Evolutionary conservation across 1,284 basidiomycete genomes (phyloP), one percentile per base, ranked within the genome.

Genomic region (Ceraceosorus bombacis): DNA sequence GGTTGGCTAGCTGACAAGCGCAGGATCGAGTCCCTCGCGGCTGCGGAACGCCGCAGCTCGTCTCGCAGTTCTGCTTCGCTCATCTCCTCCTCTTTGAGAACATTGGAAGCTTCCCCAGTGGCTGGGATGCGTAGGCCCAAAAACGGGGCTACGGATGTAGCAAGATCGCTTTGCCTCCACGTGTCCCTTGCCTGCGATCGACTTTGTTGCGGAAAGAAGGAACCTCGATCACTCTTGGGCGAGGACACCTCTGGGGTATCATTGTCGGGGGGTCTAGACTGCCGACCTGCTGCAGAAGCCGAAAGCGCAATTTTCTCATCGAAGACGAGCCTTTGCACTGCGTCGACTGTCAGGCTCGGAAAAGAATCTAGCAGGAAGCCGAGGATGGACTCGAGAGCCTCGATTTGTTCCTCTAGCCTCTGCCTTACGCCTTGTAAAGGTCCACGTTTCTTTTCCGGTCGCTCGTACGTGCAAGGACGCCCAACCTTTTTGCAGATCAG

Each of bases 371-470:
- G 36, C 17, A 59, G 8, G 53, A 39, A 57, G 17, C 57, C 57
- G 8, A 59, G 43, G 17, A 57, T 38, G 27, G 41, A 58, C 53
- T 59, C 57, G 40, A 59, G 55, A 7, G 10, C 58, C 55, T 59
- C 58, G 41, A 59, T 46, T 36, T 57, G 57, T 13, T 41, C 60
- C 51, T 62, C 57, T 6, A 62, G 39, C 15, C 57, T 40, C 17
- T 58, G 57, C 36, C 60, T 37, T 6, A 62, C 60, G 36, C 60
- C 60, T 40, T 62, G 60, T 27, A 39, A 59, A 38, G 51, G 59
- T 4, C 59, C 59, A 10, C 59, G 49, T 41, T 61, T 61, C 49
- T 55, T 50, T 48, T 61, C 59, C 5, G 59, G 59, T 13, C 59
- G 54, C 41, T 58, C 50, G 49, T 61, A 61, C 37, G 59, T 61